Conservation (phyloP, 331 rosid genomes). For the Rhamnella rubrinervis region DNA sequence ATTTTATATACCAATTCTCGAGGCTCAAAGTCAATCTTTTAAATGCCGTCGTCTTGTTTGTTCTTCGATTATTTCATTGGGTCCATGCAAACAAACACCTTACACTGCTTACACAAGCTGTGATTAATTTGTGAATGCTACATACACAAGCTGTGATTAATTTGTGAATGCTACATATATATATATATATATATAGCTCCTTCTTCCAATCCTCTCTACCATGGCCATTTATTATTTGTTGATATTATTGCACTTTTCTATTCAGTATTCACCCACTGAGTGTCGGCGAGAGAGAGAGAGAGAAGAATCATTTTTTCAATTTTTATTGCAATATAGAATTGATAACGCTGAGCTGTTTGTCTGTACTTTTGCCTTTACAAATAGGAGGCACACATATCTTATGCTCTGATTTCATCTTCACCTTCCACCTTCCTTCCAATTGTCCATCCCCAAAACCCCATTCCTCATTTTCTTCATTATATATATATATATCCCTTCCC, state of each 20-base stretch:
- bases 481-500: constrained; percentile 22
- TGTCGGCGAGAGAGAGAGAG: constrained; percentile 48
- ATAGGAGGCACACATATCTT: constrained; percentile 45
- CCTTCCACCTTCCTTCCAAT: constrained; percentile 72
- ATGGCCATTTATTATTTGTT: not conserved
- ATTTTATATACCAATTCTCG: constrained; percentile 20
- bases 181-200: not conserved
- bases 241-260: not conserved
- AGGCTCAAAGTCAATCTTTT: constrained; percentile 27
- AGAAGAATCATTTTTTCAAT: not conserved
- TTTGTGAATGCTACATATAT: too few relatives aligned
- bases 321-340: constrained; percentile 1
- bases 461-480: constrained; percentile 5
- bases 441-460: constrained; percentile 31
- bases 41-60: constrained; percentile 22
- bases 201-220: not conserved
- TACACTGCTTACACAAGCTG: too few relatives aligned
- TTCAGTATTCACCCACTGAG: constrained; percentile 33
- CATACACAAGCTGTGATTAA: too few relatives aligned
- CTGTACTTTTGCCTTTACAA: constrained; percentile 49
- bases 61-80: constrained; percentile 7
- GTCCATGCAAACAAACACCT: constrained; percentile 1
- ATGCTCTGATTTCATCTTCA: constrained; percentile 22
- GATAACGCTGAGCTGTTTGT: constrained; percentile 55
- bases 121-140: too few relatives aligned